A percentile compares a stretch with the other conserved stretches of the same genome.
Conservation (phyloP, 768 basidiomycete genomes). For the Rhizopogon rudus region DNA sequence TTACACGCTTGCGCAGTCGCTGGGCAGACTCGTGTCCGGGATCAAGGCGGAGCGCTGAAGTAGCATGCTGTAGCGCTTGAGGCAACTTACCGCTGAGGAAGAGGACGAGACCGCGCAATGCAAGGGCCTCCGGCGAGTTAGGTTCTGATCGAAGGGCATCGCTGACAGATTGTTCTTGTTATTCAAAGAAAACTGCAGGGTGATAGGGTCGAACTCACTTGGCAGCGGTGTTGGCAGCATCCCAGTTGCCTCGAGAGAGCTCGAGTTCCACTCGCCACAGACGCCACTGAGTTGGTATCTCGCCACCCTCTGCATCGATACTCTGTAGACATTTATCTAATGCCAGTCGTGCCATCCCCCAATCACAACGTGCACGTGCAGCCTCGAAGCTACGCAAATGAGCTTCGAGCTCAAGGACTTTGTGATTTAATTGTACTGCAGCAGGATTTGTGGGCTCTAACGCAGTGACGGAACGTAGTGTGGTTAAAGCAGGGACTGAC, state of each 20-base stretch:
- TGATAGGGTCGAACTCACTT: conserved; percentile 46
- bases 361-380: conserved; percentile 57
- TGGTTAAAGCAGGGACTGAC: conserved; percentile 59
- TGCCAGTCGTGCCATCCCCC: conserved; percentile 75
- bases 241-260: conserved; percentile 64
- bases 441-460: conserved; percentile 59
- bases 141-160: conserved; percentile 69
- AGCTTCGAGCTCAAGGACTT: conserved; percentile 54
- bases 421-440: conserved; percentile 56
- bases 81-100: conserved; percentile 70
- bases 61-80: conserved; percentile 65
- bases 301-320: conserved; percentile 71
- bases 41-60: conserved; percentile 70
- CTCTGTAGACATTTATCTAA: conserved; percentile 72
- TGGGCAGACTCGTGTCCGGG: conserved; percentile 71
- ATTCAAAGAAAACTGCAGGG: not conserved
- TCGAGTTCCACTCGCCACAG: conserved; percentile 77
- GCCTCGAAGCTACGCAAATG: conserved; percentile 62
- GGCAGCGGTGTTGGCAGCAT: conserved; percentile 67
- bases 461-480: conserved; percentile 54
- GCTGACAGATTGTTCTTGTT: conserved; percentile 29
- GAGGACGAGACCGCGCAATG: conserved; percentile 72
- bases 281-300: conserved; percentile 77
- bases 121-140: conserved; percentile 75
- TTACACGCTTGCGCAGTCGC: conserved; percentile 70